phyloP scores from a whole-genome alignment of 2,329 filamentous ascomycete species.

The Rosellinia necatrix region DNA sequence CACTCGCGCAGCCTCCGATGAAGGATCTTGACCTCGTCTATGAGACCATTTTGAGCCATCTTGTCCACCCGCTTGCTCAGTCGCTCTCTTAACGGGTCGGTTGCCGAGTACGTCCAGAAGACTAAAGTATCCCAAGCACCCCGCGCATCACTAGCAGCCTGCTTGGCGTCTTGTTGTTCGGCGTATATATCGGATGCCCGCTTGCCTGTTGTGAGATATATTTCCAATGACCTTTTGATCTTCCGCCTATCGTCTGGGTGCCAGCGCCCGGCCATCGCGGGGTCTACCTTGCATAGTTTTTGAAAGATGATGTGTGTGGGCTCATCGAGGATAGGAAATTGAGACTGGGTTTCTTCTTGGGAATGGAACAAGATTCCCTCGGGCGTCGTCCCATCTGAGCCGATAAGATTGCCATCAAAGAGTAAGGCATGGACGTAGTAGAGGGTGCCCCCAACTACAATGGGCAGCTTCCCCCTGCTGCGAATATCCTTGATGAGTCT shows the following conservation, averaged over 20 bases:
- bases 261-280: slow-evolving; percentile 87
- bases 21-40: slow-evolving; percentile 54
- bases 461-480: slow-evolving; percentile 76
- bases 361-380: slow-evolving; percentile 42
- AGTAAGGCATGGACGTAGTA: slow-evolving; percentile 92
- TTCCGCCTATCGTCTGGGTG: slow-evolving; percentile 92
- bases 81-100: slow-evolving; percentile 68
- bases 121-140: slow-evolving; percentile 65
- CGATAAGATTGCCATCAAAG: slow-evolving; percentile 73
- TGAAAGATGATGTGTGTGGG: slow-evolving; percentile 73
- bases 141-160: slow-evolving; percentile 24
- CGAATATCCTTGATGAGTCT: slow-evolving; percentile 77
- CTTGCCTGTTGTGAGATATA: slow-evolving; percentile 81
- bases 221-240: slow-evolving; percentile 86
- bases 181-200: slow-evolving; percentile 86
- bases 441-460: slow-evolving; percentile 91
- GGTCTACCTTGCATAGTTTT: slow-evolving; percentile 80
- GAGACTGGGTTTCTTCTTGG: slow-evolving; percentile 45
- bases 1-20: slow-evolving; percentile 45
- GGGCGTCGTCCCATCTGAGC: slow-evolving; percentile 37
- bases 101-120: slow-evolving; percentile 85
- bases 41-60: slow-evolving; percentile 69
- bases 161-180: slow-evolving; percentile 64
- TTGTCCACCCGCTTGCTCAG: slow-evolving; percentile 79
- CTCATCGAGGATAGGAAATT: slow-evolving; percentile 73